These are phyloP conservation scores for Cylindrodendrum hubeiense DNA, from an alignment of 2,329 filamentous ascomycete genomes.

Conservation along the genomic window DNA sequence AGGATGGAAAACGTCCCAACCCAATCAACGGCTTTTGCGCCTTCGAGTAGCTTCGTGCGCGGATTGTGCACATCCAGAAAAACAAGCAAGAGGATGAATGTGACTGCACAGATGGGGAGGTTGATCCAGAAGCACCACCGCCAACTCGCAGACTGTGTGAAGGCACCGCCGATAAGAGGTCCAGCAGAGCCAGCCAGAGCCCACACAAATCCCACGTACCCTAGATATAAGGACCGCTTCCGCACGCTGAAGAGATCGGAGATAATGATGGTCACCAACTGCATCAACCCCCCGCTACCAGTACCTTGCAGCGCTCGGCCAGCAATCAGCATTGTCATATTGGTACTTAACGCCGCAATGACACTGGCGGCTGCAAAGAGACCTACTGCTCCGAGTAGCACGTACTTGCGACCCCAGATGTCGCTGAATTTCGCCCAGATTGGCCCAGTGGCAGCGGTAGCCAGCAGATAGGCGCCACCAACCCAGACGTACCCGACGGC, in stretches of 20 bases:
- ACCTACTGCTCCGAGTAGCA: conserved; percentile 5
- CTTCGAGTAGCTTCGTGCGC: conserved; percentile 7
- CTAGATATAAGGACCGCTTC: conserved; percentile 62
- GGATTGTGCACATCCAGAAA: conserved; percentile 23
- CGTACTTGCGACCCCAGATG: conserved; percentile 26
- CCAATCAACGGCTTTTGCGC: conserved; percentile 21
- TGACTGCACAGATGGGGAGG: conserved; percentile 46
- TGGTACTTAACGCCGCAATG: conserved; percentile 5
- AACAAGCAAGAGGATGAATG: conserved; percentile 67
- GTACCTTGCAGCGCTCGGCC: conserved; percentile 18
- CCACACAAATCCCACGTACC: conserved; percentile 74
- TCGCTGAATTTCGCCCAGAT: conserved; percentile 21
- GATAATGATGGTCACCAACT: conserved; percentile 19
- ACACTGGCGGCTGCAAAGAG: conserved; percentile 11
- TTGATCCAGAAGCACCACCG: conserved; percentile 50
- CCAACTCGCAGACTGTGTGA: conserved; percentile 39
- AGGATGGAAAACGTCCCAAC: conserved; percentile 15
- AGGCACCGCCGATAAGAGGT: conserved; percentile 43
- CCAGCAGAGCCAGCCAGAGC: conserved; percentile 68
- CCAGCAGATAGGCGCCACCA: conserved; percentile 18
- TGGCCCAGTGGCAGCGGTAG: conserved; percentile 2
- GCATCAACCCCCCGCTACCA: conserved; percentile 3
- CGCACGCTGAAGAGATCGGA: conserved; percentile 44
- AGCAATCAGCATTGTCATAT: conserved; percentile 19
- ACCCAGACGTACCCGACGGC: conserved; percentile 23